A percentile compares a stretch with the other conserved stretches of the same genome.
Evolutionary conservation across 495 filamentous ascomycete genomes (phyloP).

Genomic region (Trichoderma virens): DNA sequence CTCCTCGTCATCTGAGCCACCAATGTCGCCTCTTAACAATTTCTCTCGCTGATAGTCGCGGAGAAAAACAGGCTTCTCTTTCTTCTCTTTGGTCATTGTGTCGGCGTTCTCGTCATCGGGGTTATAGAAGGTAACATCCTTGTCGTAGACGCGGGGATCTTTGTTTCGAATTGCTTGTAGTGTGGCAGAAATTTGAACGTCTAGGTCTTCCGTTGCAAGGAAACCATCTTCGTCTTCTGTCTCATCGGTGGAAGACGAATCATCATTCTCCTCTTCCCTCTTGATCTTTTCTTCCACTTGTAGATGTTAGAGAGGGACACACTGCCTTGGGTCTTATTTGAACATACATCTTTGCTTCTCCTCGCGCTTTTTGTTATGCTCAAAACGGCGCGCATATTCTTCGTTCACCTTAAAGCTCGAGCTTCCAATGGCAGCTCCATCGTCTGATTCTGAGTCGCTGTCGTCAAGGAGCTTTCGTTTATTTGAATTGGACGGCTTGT

Average conservation of each 20-base stretch:
- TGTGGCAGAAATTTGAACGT: constrained; percentile 78
- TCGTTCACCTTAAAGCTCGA: constrained; percentile 74
- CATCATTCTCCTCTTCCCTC: constrained; percentile 44
- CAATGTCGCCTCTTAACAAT: constrained; percentile 54
- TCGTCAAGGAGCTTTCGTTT: constrained; percentile 28
- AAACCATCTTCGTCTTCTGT: constrained; percentile 86
- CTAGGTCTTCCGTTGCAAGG: constrained; percentile 70
- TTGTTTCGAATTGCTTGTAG: constrained; percentile 79
- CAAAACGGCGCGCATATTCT: constrained; percentile 82
- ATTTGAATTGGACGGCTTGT: constrained; percentile 20
- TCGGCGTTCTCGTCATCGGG: constrained; percentile 32
- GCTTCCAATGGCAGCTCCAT: constrained; percentile 47
- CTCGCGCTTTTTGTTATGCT: constrained; percentile 93
- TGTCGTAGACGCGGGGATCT: constrained; percentile 85
- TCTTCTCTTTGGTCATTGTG: constrained; percentile 36
- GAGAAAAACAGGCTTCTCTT: constrained; percentile 79
- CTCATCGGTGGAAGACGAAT: constrained; percentile 60
- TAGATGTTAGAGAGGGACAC: constrained; percentile 11
- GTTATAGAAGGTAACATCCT: constrained; percentile 65
- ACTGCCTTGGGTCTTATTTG: neutral
- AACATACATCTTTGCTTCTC: constrained; percentile 71
- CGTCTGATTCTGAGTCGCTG: constrained; percentile 46
- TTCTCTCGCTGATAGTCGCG: constrained; percentile 87
- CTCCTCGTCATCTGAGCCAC: constrained; percentile 46
- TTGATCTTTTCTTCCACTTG: constrained; percentile 84